Percentiles rank a stretch among this genome's conserved stretches.
Evolutionary conservation across 1,139 yeast genomes (phyloP).

Genomic region (Magnusiomyces clavatus): DNA sequence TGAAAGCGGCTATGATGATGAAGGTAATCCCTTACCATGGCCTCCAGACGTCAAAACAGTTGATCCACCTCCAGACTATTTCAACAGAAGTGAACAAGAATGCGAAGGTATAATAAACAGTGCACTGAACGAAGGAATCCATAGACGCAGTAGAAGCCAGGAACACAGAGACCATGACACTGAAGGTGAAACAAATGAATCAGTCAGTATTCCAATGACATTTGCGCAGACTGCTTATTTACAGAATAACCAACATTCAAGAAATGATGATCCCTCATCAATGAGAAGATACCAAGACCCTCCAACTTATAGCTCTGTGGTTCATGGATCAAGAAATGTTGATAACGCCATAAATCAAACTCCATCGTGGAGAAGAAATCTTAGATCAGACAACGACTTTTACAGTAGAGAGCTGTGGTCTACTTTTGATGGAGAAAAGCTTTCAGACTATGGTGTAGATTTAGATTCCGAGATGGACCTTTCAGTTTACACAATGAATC

Average conservation of each 20-base stretch:
- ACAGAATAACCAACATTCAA: not conserved
- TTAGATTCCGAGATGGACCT: conserved; percentile 45
- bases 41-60: conserved; percentile 55
- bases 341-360: not conserved
- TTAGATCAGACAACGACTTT: conserved; percentile 25
- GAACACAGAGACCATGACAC: not conserved
- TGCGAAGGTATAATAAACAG: not conserved
- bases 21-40: conserved; percentile 39
- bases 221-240: conserved; percentile 3
- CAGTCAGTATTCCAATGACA: not conserved
- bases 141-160: too few relatives aligned
- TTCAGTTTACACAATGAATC: conserved; percentile 20
- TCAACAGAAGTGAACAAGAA: not conserved
- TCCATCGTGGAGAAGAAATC: conserved; percentile 4
- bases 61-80: conserved; percentile 6
- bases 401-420: conserved; percentile 52
- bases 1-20: conserved; percentile 47
- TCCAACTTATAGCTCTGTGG: too few relatives aligned
- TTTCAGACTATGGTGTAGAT: conserved; percentile 86
- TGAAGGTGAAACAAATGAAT: not conserved
- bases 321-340: too few relatives aligned
- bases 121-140: too few relatives aligned
- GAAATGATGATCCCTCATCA: too few relatives aligned
- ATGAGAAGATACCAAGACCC: too few relatives aligned
- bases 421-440: conserved; percentile 72